Evolutionary conservation across 2,329 filamentous ascomycete species (phyloP), one percentile per base, ranked within the genome.

Genomic region (Talaromyces sp.): DNA sequence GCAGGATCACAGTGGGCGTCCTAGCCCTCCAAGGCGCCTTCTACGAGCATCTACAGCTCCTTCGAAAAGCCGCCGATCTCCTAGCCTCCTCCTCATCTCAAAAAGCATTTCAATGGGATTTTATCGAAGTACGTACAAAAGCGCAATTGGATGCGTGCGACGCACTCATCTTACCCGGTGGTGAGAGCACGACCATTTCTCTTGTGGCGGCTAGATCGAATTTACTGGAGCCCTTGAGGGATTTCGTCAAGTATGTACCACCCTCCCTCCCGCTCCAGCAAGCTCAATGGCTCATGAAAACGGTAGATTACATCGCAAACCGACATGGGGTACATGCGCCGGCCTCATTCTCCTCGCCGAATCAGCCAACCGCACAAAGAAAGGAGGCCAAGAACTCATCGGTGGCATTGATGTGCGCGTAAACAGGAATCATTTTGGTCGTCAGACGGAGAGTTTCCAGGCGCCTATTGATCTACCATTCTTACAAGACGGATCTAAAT

Each of bases 261-360:
- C 57, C 22, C 13, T 6, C 16, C 27, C 10, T 56, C 31, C 4
- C n/a, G 16, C 31, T 8, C 13, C 16, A 50, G 35, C 6, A 45
- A 48, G 22, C 14, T n/a, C 50, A 56, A 37, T 45, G 33, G 41
- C 65, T 47, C 45, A 65, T 60, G 64, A 13, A 54, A 43, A 27
- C 35, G 13, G 27, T 68, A 94, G 91, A 73, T 82, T 91, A 47
- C 81, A 87, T 61, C 87, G 90, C 70, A 93, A 90, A 71, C 93
- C 93, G 11, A 91, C 90, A 27, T 99, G 94, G 94, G 95, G 95
- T 64, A 98, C 95, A 22, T 99, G 95, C 76, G 95, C 95, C 13
- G 95, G 95, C 10, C 85, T 98, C 65, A 97, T 99, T 70, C 82
- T 98, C 58, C 88, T 99, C 59, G 90, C 93, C 1, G 91, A 97